These are phyloP conservation scores for Ilex aquifolium DNA, from an alignment of 257 asterid species.

Conservation along the genomic window DNA sequence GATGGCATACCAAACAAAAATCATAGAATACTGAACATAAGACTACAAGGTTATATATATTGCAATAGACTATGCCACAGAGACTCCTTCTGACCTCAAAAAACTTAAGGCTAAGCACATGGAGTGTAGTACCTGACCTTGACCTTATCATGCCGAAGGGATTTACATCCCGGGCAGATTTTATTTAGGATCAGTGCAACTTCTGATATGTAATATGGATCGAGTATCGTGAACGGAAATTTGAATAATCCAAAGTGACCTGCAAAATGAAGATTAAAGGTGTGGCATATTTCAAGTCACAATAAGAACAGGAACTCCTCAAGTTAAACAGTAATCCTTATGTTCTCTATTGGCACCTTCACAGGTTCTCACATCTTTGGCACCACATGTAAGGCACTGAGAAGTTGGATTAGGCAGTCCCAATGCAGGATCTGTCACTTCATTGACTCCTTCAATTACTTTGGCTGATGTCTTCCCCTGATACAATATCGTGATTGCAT, in stretches of 20 bases:
- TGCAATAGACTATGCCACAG: neutral
- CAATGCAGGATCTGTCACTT: conserved; percentile 82
- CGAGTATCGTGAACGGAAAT: conserved; percentile 60
- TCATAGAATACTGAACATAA: no score
- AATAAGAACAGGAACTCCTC: conserved; percentile 13
- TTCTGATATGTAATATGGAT: conserved; percentile 77
- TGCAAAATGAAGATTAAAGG: conserved; percentile 31
- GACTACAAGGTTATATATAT: no score
- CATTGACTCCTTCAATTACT: conserved; percentile 44
- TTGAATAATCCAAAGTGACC: conserved; percentile 91
- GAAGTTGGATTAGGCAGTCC: conserved; percentile 58
- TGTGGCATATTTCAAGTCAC: conserved; percentile 8
- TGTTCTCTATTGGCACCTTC: conserved; percentile 55
- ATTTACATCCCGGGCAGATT: conserved; percentile 89
- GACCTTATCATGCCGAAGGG: conserved; percentile 34
- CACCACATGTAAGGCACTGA: conserved; percentile 80
- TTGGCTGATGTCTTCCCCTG: conserved; percentile 52
- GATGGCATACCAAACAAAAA: no score
- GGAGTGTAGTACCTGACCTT: conserved; percentile 62
- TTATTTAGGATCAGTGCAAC: conserved; percentile 66
- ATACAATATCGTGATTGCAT: conserved; percentile 10
- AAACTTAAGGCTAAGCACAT: conserved; percentile 20
- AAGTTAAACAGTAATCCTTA: conserved; percentile 13
- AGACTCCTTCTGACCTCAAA: neutral
- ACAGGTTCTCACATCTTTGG: conserved; percentile 50